phyloP scores from a whole-genome alignment of 2,329 filamentous ascomycete genomes.

The Orbilia javanica region DNA sequence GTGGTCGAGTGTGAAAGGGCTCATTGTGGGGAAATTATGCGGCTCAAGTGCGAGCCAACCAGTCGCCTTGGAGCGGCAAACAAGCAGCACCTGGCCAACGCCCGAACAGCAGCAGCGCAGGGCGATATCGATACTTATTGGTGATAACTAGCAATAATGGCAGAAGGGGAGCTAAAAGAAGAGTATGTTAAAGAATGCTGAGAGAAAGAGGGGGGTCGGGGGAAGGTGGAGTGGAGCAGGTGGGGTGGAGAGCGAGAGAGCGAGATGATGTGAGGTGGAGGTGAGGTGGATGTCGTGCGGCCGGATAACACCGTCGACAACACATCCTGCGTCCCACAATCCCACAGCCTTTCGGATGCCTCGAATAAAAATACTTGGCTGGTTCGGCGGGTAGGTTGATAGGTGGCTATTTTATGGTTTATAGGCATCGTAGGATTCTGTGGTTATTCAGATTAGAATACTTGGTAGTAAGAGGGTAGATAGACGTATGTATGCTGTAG shows the following conservation, averaged over 20 bases:
- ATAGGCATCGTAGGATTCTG: no score
- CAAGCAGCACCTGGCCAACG: not conserved
- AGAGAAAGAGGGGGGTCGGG: not conserved
- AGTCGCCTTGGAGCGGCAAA: not conserved
- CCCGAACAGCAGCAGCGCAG: not conserved
- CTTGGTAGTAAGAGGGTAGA: no score
- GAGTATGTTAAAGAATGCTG: not conserved
- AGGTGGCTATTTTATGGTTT: no score
- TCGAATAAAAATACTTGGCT: no score
- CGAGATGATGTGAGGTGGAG: conserved; percentile 27
- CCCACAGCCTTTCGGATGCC: not conserved
- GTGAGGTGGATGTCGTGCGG: conserved; percentile 24
- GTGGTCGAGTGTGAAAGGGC: conserved; percentile 1
- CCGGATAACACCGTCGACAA: conserved; percentile 32
- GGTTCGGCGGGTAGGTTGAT: no score
- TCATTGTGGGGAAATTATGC: conserved; percentile 6
- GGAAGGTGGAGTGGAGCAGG: conserved; percentile 24
- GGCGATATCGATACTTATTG: no score
- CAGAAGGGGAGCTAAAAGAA: not conserved
- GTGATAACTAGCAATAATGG: no score
- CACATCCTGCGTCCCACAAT: conserved; percentile 22
- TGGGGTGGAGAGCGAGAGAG: conserved; percentile 6
- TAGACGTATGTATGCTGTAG: no score
- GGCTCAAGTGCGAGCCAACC: not conserved
- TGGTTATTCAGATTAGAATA: no score